Conservation (phyloP, 2,329 filamentous ascomycete genomes). For the Alternaria hordeiaustralica region DNA sequence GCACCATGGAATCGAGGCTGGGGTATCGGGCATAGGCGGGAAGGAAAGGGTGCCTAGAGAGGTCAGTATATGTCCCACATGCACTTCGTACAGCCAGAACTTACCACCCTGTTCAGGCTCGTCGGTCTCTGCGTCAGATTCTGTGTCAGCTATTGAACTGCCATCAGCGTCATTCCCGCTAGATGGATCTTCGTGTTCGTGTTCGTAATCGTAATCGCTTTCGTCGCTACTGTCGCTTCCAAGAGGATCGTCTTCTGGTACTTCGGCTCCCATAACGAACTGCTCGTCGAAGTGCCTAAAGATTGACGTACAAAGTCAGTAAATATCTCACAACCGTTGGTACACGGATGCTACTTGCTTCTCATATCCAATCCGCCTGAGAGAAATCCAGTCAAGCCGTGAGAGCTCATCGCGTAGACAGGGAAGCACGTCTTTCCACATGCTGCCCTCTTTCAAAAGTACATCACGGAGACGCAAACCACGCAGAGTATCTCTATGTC, state of each 20-base stretch:
- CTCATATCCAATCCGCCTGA: conserved; percentile 68
- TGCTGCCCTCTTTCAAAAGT: conserved; percentile 64
- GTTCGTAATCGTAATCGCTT: conserved; percentile 46
- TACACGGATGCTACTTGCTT: conserved; percentile 29
- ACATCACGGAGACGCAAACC: conserved; percentile 67
- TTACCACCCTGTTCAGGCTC: conserved; percentile 44
- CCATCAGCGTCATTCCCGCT: conserved; percentile 43
- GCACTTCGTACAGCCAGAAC: background rate
- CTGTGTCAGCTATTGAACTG: conserved; percentile 43
- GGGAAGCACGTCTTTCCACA: conserved; percentile 66
- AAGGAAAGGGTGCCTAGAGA: conserved; percentile 51
- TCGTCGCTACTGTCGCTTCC: conserved; percentile 54
- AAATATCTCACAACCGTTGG: background rate
- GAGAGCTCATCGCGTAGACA: conserved; percentile 64
- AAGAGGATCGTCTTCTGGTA: conserved; percentile 56
- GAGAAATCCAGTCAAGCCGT: conserved; percentile 66
- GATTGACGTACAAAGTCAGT: background rate
- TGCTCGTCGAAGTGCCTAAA: conserved; percentile 56
- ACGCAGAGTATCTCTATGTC: conserved; percentile 63
- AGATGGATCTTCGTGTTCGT: conserved; percentile 27
- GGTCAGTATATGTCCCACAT: background rate
- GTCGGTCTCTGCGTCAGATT: conserved; percentile 44
- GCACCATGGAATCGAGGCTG: conserved; percentile 56
- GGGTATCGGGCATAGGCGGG: conserved; percentile 54
- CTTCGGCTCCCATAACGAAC: conserved; percentile 55